Conservation (phyloP, 345 rosid genomes). For the Conringia planisiliqua region DNA sequence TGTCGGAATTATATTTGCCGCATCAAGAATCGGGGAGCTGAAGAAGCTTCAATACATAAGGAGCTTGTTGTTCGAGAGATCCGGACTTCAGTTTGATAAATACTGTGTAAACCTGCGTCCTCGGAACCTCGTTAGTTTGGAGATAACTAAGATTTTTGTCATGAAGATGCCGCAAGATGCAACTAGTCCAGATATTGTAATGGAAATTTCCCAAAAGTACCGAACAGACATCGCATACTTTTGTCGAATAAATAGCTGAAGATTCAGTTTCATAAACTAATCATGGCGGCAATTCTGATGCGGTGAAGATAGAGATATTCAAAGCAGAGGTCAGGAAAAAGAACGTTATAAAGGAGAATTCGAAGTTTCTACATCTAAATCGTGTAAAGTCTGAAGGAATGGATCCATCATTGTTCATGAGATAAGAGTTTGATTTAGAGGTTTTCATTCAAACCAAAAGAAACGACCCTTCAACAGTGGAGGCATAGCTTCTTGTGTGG, state of each 20-base stretch:
- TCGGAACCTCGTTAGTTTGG: slow-evolving; percentile 5
- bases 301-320: background rate
- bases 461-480: too few species aligned
- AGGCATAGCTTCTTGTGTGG: too few species aligned
- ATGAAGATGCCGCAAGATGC: background rate
- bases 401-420: background rate
- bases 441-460: background rate
- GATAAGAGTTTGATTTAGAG: background rate
- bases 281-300: background rate
- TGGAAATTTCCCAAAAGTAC: background rate
- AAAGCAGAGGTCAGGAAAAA: background rate
- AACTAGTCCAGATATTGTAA: background rate
- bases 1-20: slow-evolving; percentile 36
- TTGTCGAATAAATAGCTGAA: background rate
- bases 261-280: slow-evolving; percentile 6
- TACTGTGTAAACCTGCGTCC: slow-evolving; percentile 25
- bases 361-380: slow-evolving; percentile 4
- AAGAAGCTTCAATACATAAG: slow-evolving; percentile 16
- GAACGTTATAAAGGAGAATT: background rate
- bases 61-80: slow-evolving; percentile 25
- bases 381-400: background rate
- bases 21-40: slow-evolving; percentile 38
- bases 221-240: background rate
- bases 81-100: slow-evolving; percentile 30
- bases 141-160: slow-evolving; percentile 9